A percentile compares a stretch with the other conserved stretches of the same genome.
Conservation (phyloP, 2,329 filamentous ascomycete genomes). For the Parastagonospora nodorum region DNA sequence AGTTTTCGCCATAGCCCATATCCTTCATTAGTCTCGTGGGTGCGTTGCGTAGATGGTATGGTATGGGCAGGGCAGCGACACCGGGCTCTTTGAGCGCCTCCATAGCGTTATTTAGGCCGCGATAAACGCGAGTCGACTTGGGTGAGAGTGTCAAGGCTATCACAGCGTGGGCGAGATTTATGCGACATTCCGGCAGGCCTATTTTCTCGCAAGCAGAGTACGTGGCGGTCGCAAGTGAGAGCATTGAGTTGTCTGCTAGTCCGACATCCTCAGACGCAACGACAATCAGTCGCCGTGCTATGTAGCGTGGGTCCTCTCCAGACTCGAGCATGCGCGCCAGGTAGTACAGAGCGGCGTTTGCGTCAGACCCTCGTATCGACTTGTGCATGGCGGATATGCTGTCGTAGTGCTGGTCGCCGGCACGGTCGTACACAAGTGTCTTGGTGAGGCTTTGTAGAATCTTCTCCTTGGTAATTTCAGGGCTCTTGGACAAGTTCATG, state of each 20-base stretch:
- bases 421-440: slow-evolving; percentile 92
- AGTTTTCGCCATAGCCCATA: slow-evolving; percentile 84
- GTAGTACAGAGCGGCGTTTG: slow-evolving; percentile 92
- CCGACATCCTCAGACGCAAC: slow-evolving; percentile 95
- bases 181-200: slow-evolving; percentile 92
- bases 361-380: slow-evolving; percentile 82
- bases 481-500: slow-evolving; percentile 71
- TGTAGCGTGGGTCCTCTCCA: slow-evolving; percentile 90
- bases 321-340: slow-evolving; percentile 94
- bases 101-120: slow-evolving; percentile 79
- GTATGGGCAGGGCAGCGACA: slow-evolving; percentile 79
- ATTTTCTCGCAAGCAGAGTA: slow-evolving; percentile 91
- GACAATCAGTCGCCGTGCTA: slow-evolving; percentile 90
- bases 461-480: slow-evolving; percentile 70
- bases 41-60: slow-evolving; percentile 87
- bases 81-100: slow-evolving; percentile 81
- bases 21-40: slow-evolving; percentile 93
- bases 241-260: slow-evolving; percentile 81
- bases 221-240: slow-evolving; percentile 82
- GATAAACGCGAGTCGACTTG: slow-evolving; percentile 87
- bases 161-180: slow-evolving; percentile 85
- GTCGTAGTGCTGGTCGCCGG: slow-evolving; percentile 96
- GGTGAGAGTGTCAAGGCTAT: slow-evolving; percentile 79
- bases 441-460: slow-evolving; percentile 86
- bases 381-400: slow-evolving; percentile 98